A percentile compares a stretch with the other conserved stretches of the same genome.
Evolutionary conservation across 1,139 yeast genomes (phyloP).

Genomic region (Kodamaea fungicola): DNA sequence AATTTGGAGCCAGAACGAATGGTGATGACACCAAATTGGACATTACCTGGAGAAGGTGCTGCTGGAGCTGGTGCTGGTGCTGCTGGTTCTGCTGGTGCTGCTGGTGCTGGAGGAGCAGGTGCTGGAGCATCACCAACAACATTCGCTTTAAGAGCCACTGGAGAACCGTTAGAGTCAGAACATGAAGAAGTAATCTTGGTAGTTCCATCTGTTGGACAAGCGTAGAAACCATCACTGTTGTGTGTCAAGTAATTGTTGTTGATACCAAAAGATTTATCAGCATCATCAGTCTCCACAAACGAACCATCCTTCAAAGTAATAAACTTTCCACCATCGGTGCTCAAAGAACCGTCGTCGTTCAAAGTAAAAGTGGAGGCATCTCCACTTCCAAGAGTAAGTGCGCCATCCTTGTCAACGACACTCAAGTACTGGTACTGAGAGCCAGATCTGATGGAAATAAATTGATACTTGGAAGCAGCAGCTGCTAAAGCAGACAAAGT

Average conservation of each 20-base stretch:
- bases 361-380: constrained; percentile 11
- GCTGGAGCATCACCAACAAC: constrained; percentile 1
- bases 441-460: constrained; percentile 22
- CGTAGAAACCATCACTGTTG: constrained; percentile 7
- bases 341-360: constrained; percentile 18
- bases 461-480: constrained; percentile 19
- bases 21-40: constrained; percentile 14
- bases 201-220: constrained; percentile 4
- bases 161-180: background rate
- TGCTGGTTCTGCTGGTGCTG: constrained; percentile 1
- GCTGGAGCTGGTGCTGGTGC: constrained; percentile 4
- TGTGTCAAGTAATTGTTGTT: constrained; percentile 8
- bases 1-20: constrained; percentile 18
- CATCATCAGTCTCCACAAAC: constrained; percentile 1
- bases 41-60: constrained; percentile 3
- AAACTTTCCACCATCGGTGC: constrained; percentile 13
- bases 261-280: constrained; percentile 7
- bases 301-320: constrained; percentile 4
- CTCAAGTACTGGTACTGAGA: constrained; percentile 18
- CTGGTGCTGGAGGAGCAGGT: background rate
- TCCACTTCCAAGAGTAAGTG: constrained; percentile 17
- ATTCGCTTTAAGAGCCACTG: constrained; percentile 4
- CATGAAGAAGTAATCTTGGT: constrained; percentile 8
- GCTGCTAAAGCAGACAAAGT: constrained; percentile 19
- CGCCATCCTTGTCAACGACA: constrained; percentile 9